These are phyloP conservation scores for Thoreauomyces humboldtii DNA, from an alignment of 192 early-diverging fungal genomes.

Conservation along the genomic window DNA sequence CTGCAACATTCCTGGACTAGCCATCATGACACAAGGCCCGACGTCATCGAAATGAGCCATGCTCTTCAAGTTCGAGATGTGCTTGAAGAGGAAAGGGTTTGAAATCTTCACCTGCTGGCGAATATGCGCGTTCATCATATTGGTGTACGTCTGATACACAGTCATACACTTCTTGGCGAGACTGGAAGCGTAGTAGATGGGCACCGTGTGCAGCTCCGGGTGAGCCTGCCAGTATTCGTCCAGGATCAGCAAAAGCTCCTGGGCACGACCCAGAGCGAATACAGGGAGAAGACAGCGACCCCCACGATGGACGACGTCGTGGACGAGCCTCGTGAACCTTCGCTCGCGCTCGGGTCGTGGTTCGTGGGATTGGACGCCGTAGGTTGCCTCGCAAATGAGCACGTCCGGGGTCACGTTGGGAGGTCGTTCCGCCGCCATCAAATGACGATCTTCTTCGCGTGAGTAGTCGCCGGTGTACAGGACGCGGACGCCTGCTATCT, in stretches of 20 bases:
- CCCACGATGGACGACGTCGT: conserved; percentile 57
- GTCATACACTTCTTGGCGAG: conserved; percentile 97
- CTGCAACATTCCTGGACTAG: conserved; percentile 97
- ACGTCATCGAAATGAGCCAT: conserved; percentile 87
- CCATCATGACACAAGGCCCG: conserved; percentile 98
- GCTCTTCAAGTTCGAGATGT: conserved; percentile 84
- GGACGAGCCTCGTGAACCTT: conserved; percentile 74
- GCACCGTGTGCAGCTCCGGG: conserved; percentile 77
- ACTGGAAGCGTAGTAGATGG: conserved; percentile 91
- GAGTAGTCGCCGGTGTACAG: conserved; percentile 99
- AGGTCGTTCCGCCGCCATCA: conserved; percentile 94
- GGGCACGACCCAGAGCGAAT: conserved; percentile 95
- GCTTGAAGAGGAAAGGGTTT: conserved; percentile 97
- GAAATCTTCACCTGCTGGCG: conserved; percentile 71
- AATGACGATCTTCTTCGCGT: conserved; percentile 96
- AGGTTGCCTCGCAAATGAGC: conserved; percentile 93
- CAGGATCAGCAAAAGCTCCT: conserved; percentile 93
- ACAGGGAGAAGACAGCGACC: conserved; percentile 95
- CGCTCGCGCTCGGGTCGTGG: conserved; percentile 90
- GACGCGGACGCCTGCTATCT: conserved; percentile 75
- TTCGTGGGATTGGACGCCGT: conserved; percentile 94
- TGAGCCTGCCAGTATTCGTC: conserved; percentile 95
- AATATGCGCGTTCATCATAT: conserved; percentile 97
- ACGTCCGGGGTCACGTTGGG: conserved; percentile 78
- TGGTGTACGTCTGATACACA: conserved; percentile 94